A percentile compares a stretch with the other conserved stretches of the same genome.
Conservation (phyloP, 768 basidiomycete species). For the Naematelia encephala region DNA sequence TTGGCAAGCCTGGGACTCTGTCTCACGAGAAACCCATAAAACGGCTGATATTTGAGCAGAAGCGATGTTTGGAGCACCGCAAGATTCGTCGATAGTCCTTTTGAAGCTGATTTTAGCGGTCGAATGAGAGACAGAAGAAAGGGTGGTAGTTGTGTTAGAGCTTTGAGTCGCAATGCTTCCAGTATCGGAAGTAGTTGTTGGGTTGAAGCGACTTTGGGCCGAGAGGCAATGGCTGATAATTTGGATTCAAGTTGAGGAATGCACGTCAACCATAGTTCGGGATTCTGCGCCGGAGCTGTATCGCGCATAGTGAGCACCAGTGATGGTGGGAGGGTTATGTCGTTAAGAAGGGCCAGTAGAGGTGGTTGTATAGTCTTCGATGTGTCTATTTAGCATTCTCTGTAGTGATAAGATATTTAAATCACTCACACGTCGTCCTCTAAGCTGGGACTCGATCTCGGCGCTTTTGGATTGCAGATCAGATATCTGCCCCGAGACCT, state of each 20-base stretch:
- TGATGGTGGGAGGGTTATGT: conserved; percentile 76
- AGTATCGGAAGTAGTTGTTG: conserved; percentile 75
- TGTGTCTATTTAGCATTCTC: neutral
- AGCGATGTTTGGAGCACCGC: conserved; percentile 85
- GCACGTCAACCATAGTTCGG: conserved; percentile 78
- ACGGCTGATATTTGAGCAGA: conserved; percentile 72
- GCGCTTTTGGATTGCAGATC: conserved; percentile 87
- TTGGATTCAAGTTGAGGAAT: conserved; percentile 77
- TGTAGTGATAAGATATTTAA: neutral
- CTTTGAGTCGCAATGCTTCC: conserved; percentile 83
- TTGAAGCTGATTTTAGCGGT: conserved; percentile 71
- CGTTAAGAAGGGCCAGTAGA: conserved; percentile 71
- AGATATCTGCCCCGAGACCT: conserved; percentile 93
- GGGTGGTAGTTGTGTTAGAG: conserved; percentile 78
- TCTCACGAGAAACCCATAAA: conserved; percentile 80
- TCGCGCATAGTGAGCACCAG: conserved; percentile 77
- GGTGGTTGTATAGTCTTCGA: conserved; percentile 81
- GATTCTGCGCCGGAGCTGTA: conserved; percentile 62
- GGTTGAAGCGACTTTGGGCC: conserved; percentile 78
- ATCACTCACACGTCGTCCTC: conserved; percentile 70
- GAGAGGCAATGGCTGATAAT: conserved; percentile 64
- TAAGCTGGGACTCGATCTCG: conserved; percentile 81
- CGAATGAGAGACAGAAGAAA: conserved; percentile 82
- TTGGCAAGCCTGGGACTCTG: conserved; percentile 75
- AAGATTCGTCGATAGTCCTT: conserved; percentile 68